These are phyloP conservation scores for Lentinula raphanica DNA, from an alignment of 768 basidiomycete genomes.

Conservation along the genomic window DNA sequence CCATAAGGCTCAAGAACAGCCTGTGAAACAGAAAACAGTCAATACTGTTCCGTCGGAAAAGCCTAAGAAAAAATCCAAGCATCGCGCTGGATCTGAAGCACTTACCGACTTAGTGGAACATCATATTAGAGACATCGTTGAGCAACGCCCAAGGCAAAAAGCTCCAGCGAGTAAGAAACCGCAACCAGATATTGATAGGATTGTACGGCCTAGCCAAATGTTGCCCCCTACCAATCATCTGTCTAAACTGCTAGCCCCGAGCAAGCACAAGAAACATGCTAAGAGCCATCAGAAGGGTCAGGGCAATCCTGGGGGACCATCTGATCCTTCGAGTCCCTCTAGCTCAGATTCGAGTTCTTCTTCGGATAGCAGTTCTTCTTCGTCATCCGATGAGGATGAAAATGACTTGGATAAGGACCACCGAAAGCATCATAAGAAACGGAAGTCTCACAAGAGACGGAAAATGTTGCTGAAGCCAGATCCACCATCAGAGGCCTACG, in stretches of 20 bases:
- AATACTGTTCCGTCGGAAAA: background rate
- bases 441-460: no score
- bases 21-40: background rate
- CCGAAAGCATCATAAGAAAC: no score
- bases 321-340: no score
- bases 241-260: no score
- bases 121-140: background rate
- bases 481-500: constrained; percentile 1
- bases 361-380: no score
- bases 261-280: no score
- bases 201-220: background rate
- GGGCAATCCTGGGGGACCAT: no score
- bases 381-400: no score
- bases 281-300: no score
- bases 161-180: background rate
- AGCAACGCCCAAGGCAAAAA: no score
- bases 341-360: no score
- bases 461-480: background rate
- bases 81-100: background rate
- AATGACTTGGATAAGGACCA: no score
- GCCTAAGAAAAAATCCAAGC: background rate
- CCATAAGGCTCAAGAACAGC: background rate
- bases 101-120: background rate
- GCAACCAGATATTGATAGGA: background rate
- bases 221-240: background rate